Evolutionary conservation across 345 rosid genomes (phyloP).

Genomic region (Lumnitzera littorea): DNA sequence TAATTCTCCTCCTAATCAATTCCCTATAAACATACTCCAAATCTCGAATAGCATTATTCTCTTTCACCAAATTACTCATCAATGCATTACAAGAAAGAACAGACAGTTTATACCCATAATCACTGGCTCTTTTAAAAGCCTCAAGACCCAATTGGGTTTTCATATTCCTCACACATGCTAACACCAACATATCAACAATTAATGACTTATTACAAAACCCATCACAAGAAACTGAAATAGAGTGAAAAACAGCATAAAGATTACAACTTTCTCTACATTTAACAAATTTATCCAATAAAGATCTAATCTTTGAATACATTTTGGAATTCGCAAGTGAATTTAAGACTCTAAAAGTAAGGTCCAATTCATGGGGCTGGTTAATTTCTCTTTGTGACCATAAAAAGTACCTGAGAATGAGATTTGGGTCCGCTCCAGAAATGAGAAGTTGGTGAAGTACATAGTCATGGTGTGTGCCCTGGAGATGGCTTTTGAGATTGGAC

Average conservation of each 20-base stretch:
- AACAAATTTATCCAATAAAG: conserved; percentile 57
- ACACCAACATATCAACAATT: conserved; percentile 57
- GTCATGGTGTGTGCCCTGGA: conserved; percentile 16
- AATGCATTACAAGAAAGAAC: conserved; percentile 64
- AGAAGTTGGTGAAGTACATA: conserved; percentile 43
- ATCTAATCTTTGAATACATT: conserved; percentile 48
- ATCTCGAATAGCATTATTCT: conserved; percentile 22
- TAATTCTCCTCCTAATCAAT: conserved; percentile 58
- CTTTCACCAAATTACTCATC: conserved; percentile 56
- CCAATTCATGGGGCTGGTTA: conserved; percentile 29
- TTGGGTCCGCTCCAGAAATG: conserved; percentile 44
- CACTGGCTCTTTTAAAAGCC: conserved; percentile 73
- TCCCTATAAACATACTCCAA: conserved; percentile 57
- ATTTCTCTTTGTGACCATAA: conserved; percentile 47
- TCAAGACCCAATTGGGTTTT: conserved; percentile 43
- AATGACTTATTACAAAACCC: conserved; percentile 47
- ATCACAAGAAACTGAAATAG: conserved; percentile 41
- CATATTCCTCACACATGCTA: conserved; percentile 44
- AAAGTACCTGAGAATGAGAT: conserved; percentile 47
- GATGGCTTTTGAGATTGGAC: conserved; percentile 38
- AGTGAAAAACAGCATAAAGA: conserved; percentile 51
- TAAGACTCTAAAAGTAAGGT: conserved; percentile 36
- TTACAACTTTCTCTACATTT: conserved; percentile 22
- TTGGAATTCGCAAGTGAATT: conserved; percentile 39
- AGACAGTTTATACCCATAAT: conserved; percentile 62